Conservation (phyloP, 2,329 filamentous ascomycete genomes). For the Penicillium palitans region DNA sequence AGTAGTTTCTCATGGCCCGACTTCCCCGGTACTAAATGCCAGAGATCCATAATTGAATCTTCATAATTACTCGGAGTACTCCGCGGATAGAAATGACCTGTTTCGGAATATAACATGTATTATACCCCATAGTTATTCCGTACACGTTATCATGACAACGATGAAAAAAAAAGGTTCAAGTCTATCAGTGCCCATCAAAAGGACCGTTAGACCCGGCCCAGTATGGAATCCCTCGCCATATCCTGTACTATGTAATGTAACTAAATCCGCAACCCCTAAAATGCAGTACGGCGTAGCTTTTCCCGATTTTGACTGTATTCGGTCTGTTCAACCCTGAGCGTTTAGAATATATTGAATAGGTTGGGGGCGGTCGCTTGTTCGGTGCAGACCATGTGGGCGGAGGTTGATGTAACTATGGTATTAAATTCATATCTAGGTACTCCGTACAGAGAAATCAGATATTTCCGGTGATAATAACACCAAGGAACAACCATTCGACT, state of each 20-base stretch:
- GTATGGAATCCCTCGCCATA: neutral
- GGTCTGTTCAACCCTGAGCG: neutral
- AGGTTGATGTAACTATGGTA: neutral
- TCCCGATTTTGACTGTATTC: neutral
- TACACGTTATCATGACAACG: neutral
- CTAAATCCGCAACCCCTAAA: neutral
- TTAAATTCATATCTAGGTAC: neutral
- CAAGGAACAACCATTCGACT: neutral
- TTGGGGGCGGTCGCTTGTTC: neutral
- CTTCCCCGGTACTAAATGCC: slow-evolving; percentile 2
- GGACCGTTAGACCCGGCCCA: neutral
- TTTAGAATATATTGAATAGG: neutral
- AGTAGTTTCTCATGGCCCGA: slow-evolving; percentile 5
- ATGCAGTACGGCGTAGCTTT: neutral
- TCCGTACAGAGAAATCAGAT: neutral
- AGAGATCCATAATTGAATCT: neutral
- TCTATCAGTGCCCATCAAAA: neutral
- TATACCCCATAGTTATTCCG: neutral
- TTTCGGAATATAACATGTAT: neutral
- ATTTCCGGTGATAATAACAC: neutral
- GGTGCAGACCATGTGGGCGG: neutral
- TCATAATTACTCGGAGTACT: neutral
- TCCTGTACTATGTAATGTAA: neutral
- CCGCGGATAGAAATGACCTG: neutral
- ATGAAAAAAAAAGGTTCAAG: neutral